A percentile compares a stretch with the other conserved stretches of the same genome.
Evolutionary conservation across 345 rosid genomes (phyloP).

Genomic region (Toxicodendron radicans): DNA sequence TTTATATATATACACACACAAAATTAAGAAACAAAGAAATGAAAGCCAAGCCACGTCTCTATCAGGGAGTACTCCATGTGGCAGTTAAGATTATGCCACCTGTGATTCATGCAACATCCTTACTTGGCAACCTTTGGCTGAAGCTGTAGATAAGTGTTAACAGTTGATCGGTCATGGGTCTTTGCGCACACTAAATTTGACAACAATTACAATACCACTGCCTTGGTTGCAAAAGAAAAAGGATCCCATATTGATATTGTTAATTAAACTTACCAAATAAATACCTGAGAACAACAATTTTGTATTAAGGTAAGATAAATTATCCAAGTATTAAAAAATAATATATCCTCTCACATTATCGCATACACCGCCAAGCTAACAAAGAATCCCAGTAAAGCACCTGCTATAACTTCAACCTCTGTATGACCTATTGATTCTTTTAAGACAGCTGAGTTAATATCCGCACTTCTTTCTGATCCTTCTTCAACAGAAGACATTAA

Average conservation of each 20-base stretch:
- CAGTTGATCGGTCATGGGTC: too few species aligned
- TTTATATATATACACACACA: too few species aligned
- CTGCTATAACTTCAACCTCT: constrained; percentile 82
- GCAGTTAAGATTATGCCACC: neutral
- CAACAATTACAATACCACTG: too few species aligned
- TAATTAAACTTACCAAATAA: too few species aligned
- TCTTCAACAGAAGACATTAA: constrained; percentile 11
- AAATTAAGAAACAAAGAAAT: too few species aligned
- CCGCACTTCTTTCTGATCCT: constrained; percentile 19
- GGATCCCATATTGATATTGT: too few species aligned
- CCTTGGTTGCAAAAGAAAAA: too few species aligned
- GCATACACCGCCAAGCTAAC: constrained; percentile 52
- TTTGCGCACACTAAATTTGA: too few species aligned
- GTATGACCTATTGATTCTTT: constrained; percentile 89
- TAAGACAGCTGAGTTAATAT: constrained; percentile 19
- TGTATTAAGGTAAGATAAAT: too few species aligned
- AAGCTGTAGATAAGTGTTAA: too few species aligned
- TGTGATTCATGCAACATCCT: neutral
- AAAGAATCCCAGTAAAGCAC: constrained; percentile 70
- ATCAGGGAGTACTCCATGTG: neutral
- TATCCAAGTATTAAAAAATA: neutral
- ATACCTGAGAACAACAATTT: too few species aligned
- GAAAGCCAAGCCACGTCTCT: constrained; percentile 1
- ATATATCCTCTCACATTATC: constrained; percentile 13
- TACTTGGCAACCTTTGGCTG: neutral